Evolutionary conservation across 2,329 filamentous ascomycete genomes (phyloP).

Genomic region (Trichoderma pleuroti): DNA sequence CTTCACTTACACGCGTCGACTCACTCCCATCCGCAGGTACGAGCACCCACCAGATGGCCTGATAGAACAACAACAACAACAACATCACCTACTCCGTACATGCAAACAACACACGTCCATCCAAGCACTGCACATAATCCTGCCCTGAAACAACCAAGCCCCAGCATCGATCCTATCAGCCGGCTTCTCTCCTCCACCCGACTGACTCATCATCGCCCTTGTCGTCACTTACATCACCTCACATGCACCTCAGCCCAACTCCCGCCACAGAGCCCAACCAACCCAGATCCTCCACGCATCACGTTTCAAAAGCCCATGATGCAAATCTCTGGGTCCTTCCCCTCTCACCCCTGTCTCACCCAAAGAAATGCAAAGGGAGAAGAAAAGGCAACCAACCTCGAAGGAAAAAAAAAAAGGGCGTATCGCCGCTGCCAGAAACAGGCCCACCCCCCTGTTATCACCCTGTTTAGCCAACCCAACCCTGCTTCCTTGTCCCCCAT

Average conservation of each 20-base stretch:
- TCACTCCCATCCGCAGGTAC: neutral
- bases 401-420: neutral
- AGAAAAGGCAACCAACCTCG: neutral
- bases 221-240: slow-evolving; percentile 8
- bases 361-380: neutral
- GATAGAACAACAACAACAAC: neutral
- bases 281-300: slow-evolving; percentile 12
- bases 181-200: neutral
- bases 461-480: neutral
- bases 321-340: neutral
- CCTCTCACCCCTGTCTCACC: neutral
- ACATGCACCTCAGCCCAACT: slow-evolving; percentile 1
- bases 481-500: neutral
- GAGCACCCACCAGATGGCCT: neutral
- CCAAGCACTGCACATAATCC: neutral
- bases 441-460: neutral
- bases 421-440: neutral
- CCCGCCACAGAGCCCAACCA: slow-evolving; percentile 15
- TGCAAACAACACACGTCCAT: neutral
- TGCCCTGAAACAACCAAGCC: neutral
- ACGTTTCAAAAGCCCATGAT: neutral
- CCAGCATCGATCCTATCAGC: neutral
- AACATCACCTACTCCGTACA: neutral
- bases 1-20: neutral
- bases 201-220: neutral